Conservation (phyloP, 148 eudicot genomes). For the Salicornia ramosissima region DNA sequence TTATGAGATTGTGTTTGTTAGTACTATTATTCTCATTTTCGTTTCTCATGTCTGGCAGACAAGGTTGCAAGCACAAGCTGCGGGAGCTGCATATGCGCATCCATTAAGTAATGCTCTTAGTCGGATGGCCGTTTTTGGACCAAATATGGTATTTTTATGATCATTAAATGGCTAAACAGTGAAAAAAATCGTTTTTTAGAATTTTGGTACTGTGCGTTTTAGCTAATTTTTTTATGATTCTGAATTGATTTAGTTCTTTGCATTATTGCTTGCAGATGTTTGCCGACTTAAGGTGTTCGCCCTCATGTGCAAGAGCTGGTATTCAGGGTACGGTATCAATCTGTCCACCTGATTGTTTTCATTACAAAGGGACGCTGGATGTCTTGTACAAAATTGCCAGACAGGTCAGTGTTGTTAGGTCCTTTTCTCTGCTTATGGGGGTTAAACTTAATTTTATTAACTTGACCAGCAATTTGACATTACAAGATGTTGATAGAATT, state of each 20-base stretch:
- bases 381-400: conserved; percentile 76
- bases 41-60: conserved; percentile 45
- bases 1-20: neutral
- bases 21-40: neutral
- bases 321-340: conserved; percentile 89
- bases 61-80: conserved; percentile 98
- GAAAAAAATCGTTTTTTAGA: too few species aligned
- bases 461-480: neutral
- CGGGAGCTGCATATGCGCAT: conserved; percentile 79
- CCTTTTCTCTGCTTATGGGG: neutral
- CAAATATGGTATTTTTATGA: conserved; percentile 63
- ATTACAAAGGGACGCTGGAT: conserved; percentile 93
- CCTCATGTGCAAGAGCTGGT: conserved; percentile 83
- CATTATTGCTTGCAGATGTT: conserved; percentile 51
- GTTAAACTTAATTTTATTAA: neutral
- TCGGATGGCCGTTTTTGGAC: conserved; percentile 94
- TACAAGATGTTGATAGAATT: neutral
- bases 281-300: conserved; percentile 96
- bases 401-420: conserved; percentile 51
- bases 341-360: conserved; percentile 98
- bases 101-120: conserved; percentile 71
- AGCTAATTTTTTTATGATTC: neutral
- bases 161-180: neutral
- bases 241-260: conserved; percentile 20
- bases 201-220: neutral